Evolutionary conservation across 805 yeast species (phyloP), one percentile per base, ranked within the genome.

Genomic region (Ogataea nonfermentans): DNA sequence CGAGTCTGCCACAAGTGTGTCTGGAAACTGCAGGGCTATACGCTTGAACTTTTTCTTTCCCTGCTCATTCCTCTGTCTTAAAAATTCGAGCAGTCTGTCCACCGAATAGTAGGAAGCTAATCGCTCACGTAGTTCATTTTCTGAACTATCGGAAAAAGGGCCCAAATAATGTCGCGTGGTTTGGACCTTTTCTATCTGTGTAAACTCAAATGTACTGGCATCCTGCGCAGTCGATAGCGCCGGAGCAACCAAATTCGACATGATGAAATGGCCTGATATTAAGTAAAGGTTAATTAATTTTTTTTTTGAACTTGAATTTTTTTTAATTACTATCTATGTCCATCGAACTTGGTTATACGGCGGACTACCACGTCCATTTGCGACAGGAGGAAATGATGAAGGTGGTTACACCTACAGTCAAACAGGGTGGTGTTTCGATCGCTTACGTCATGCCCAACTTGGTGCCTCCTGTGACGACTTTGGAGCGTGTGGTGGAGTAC

Each of bases 401-500:
- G 52, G 74, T 87, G 25, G 86, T 90, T 28, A 76, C 96, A 0
- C 99, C 99, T 6, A 84, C 95, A 0, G 85, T 93, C 12, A 76
- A 80, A 53, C 78, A 81, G 45, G 99, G 99, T 33, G 99, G 99
- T 47, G 71, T 85, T 10, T 83, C 95, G 4, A 80, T 89, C 33
- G 95, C 95, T 2, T 93, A 88, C 57, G 78, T 93, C 45, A 93
- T 93, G 99, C 99, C 99, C 24, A 93, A 93, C 63, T 67, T 93
- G 48, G 86, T 79, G 17, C 99, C 99, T 6, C 99, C 99, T 22
- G 62, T 93, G 41, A 84, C 91, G 1, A 80, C 88, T 6, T 69
- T 88, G 29, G 83, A 79, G 9, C 71, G 76, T 48, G 98, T 82
- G 12, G 62, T 76, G 10, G 76, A 75, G 35, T 93, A 93, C 68